Evolutionary conservation across 139 green algal genomes (phyloP).

Genomic region (Auxenochlorella pyrenoidosa): DNA sequence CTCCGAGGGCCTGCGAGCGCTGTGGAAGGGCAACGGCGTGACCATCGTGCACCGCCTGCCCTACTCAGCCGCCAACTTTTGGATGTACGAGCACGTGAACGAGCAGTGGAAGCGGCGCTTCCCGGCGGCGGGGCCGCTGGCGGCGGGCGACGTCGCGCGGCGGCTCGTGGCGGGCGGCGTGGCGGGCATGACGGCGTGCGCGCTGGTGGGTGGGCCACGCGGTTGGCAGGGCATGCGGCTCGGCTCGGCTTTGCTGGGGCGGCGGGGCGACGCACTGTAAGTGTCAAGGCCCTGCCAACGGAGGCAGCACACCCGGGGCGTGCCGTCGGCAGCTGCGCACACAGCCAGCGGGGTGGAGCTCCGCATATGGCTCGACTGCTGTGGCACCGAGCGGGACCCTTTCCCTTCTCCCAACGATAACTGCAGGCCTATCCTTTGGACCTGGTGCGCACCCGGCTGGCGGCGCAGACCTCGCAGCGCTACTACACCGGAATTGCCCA

Average conservation of each 20-base stretch:
- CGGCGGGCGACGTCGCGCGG: constrained; percentile 55
- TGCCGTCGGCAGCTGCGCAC: too few species aligned
- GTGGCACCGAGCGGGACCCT: too few species aligned
- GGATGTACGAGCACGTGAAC: constrained; percentile 83
- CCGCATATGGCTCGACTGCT: too few species aligned
- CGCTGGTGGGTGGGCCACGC: constrained; percentile 62
- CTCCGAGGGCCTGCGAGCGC: constrained; percentile 77
- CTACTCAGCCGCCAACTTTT: constrained; percentile 97
- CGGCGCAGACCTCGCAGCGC: constrained; percentile 63
- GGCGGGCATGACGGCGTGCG: constrained; percentile 87
- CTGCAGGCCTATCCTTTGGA: constrained; percentile 91
- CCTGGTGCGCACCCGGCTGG: constrained; percentile 91
- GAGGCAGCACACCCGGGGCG: too few species aligned
- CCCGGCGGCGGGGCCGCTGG: background rate
- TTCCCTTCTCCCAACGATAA: background rate
- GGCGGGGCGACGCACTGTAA: too few species aligned
- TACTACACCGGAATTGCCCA: constrained; percentile 81
- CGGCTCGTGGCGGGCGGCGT: constrained; percentile 75
- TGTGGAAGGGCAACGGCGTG: constrained; percentile 97
- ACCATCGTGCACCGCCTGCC: constrained; percentile 91
- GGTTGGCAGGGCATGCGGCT: background rate
- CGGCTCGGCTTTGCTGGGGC: too few species aligned
- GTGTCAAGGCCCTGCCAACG: too few species aligned
- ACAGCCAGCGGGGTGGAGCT: too few species aligned
- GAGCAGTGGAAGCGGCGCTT: constrained; percentile 51